These are phyloP conservation scores for Yarrowia sp. DNA, from an alignment of 805 yeast species.

Conservation along the genomic window DNA sequence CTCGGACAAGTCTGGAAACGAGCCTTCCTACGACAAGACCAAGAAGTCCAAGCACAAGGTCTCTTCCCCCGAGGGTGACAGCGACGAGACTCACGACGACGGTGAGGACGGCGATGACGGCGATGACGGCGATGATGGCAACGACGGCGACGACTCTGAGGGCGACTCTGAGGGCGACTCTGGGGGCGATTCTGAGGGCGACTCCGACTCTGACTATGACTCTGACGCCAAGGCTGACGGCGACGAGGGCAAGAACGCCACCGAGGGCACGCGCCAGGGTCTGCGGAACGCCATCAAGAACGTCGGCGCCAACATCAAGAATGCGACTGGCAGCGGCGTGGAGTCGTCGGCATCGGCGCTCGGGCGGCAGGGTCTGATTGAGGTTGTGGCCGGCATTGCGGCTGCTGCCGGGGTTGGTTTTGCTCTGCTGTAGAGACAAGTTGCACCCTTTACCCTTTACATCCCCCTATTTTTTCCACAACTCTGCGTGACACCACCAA, in stretches of 20 bases:
- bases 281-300: conserved; percentile 6
- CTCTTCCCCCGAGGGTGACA: neutral
- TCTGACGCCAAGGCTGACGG: conserved; percentile 4
- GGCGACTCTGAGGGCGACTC: neutral
- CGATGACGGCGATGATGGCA: neutral
- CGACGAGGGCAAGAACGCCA: conserved; percentile 11
- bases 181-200: neutral
- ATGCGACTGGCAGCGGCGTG: conserved; percentile 15
- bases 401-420: conserved; percentile 16
- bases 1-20: neutral
- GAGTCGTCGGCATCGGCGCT: conserved; percentile 12
- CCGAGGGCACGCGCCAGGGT: conserved; percentile 8
- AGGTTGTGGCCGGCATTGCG: conserved; percentile 1
- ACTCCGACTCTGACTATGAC: neutral
- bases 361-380: neutral
- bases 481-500: conserved; percentile 3
- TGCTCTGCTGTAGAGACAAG: conserved; percentile 5
- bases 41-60: neutral
- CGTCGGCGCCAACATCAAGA: conserved; percentile 23
- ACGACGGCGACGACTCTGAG: neutral
- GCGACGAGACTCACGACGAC: neutral
- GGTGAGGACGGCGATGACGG: neutral
- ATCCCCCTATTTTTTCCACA: neutral
- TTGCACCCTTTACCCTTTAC: neutral
- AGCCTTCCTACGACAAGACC: neutral